A percentile compares a stretch with the other conserved stretches of the same genome.
phyloP scores from a whole-genome alignment of 257 asterid species.

The Ilex aquifolium region DNA sequence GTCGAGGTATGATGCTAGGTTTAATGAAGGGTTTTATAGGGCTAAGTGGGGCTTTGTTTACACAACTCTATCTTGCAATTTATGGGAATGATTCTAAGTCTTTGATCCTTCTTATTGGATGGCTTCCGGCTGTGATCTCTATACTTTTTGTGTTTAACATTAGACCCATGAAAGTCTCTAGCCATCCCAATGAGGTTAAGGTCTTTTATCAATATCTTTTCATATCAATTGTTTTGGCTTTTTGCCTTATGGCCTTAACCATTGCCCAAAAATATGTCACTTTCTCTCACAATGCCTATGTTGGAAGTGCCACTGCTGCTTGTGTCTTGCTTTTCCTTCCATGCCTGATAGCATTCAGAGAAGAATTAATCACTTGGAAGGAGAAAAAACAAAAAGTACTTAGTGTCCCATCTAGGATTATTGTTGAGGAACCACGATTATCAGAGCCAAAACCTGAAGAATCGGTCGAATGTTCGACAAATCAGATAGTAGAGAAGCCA shows the following conservation, averaged over 20 bases:
- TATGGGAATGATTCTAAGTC: conserved; percentile 22
- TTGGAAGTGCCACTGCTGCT: conserved; percentile 21
- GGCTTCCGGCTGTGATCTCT: conserved; percentile 26
- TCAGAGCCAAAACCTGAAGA: not conserved
- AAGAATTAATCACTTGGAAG: conserved; percentile 17
- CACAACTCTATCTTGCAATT: conserved; percentile 25
- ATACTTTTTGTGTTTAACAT: conserved; percentile 17
- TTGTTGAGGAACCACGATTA: conserved; percentile 10
- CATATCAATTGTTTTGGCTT: conserved; percentile 19
- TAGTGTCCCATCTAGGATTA: conserved; percentile 1
- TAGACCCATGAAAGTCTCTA: conserved; percentile 16
- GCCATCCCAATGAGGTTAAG: conserved; percentile 18
- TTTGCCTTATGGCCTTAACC: conserved; percentile 23
- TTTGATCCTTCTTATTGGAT: conserved; percentile 23
- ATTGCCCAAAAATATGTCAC: conserved; percentile 18
- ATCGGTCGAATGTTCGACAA: not conserved
- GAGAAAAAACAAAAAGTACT: not conserved
- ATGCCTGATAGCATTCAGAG: conserved; percentile 9
- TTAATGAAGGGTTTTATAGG: conserved; percentile 29
- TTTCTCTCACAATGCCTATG: conserved; percentile 16
- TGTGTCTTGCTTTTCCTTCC: conserved; percentile 26
- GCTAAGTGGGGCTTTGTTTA: conserved; percentile 29
- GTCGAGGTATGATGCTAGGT: conserved; percentile 29
- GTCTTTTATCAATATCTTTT: conserved; percentile 17
- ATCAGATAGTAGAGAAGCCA: not conserved